Conservation (phyloP, 2,329 filamentous ascomycete genomes). For the Xylariomycetidae sp. region DNA sequence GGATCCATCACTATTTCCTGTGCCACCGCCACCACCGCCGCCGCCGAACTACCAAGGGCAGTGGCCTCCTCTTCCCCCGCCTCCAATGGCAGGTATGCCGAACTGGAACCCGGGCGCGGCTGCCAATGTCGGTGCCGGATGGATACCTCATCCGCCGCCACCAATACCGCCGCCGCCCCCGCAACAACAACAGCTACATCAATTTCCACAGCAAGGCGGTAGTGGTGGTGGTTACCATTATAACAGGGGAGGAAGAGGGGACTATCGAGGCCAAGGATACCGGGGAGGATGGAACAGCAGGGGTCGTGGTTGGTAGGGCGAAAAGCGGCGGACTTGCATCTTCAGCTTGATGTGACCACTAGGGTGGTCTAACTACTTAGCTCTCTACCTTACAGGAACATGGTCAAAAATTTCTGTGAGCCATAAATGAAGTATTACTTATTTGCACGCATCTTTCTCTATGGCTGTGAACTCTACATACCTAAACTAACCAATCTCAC, state of each 20-base stretch:
- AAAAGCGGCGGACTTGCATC: too few species aligned
- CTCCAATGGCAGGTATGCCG: slow-evolving; percentile 15
- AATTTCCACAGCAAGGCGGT: slow-evolving; percentile 12
- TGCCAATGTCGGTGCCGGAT: neutral
- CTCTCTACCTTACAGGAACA: too few species aligned
- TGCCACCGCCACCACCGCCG: slow-evolving; percentile 23
- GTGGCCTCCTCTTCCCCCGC: slow-evolving; percentile 19
- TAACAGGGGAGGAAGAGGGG: slow-evolving; percentile 24
- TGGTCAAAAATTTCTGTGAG: too few species aligned
- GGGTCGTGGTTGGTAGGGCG: slow-evolving; percentile 20
- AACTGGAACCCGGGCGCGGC: slow-evolving; percentile 20
- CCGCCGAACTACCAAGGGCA: slow-evolving; percentile 20
- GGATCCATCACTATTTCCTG: slow-evolving; percentile 18
- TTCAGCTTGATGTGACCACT: too few species aligned
- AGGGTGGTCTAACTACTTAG: too few species aligned
- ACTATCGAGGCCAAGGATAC: slow-evolving; percentile 25
- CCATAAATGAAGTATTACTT: too few species aligned
- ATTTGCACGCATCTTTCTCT: too few species aligned
- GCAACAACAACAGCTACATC: slow-evolving; percentile 7
- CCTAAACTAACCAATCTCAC: too few species aligned
- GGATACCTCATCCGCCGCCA: slow-evolving; percentile 15
- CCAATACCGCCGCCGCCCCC: slow-evolving; percentile 17
- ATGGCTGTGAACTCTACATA: too few species aligned
- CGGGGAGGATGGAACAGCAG: slow-evolving; percentile 22
- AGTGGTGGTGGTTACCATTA: slow-evolving; percentile 22